Conservation (phyloP, 2,329 filamentous ascomycete genomes). For the Pseudocercospora pini-densiflorae region DNA sequence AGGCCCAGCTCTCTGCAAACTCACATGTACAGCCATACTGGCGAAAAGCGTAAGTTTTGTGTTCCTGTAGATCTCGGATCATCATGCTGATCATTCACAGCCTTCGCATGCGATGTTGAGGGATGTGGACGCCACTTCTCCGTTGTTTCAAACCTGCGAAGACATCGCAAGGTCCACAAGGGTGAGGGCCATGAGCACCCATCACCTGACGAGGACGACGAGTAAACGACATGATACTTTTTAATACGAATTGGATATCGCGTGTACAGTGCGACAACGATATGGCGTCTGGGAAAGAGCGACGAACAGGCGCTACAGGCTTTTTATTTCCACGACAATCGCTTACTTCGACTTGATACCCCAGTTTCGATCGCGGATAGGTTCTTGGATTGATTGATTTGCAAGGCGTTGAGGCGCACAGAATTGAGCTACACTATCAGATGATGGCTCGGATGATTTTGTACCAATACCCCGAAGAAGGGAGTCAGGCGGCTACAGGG, state of each 20-base stretch:
- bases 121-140: slow-evolving; percentile 96
- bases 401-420: slow-evolving; percentile 27
- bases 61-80: background rate
- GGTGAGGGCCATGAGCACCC: slow-evolving; percentile 60
- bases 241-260: slow-evolving; percentile 3
- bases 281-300: background rate
- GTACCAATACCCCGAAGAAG: slow-evolving; percentile 16
- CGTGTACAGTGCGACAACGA: slow-evolving; percentile 6
- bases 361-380: slow-evolving; percentile 25
- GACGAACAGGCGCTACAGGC: slow-evolving; percentile 17
- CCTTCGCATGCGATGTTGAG: slow-evolving; percentile 91
- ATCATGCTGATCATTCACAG: slow-evolving; percentile 53
- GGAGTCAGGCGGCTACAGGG: background rate
- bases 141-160: slow-evolving; percentile 91
- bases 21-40: slow-evolving; percentile 98
- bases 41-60: slow-evolving; percentile 85
- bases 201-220: slow-evolving; percentile 54
- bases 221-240: slow-evolving; percentile 17
- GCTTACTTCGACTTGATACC: slow-evolving; percentile 42
- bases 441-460: slow-evolving; percentile 13
- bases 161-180: slow-evolving; percentile 96
- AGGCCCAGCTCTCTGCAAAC: slow-evolving; percentile 93
- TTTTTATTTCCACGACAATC: slow-evolving; percentile 38
- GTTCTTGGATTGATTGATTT: slow-evolving; percentile 20
- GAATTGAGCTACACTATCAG: slow-evolving; percentile 11